These are phyloP conservation scores for Amauroascus verrucosus DNA, from an alignment of 2,329 filamentous ascomycete genomes.

Conservation along the genomic window DNA sequence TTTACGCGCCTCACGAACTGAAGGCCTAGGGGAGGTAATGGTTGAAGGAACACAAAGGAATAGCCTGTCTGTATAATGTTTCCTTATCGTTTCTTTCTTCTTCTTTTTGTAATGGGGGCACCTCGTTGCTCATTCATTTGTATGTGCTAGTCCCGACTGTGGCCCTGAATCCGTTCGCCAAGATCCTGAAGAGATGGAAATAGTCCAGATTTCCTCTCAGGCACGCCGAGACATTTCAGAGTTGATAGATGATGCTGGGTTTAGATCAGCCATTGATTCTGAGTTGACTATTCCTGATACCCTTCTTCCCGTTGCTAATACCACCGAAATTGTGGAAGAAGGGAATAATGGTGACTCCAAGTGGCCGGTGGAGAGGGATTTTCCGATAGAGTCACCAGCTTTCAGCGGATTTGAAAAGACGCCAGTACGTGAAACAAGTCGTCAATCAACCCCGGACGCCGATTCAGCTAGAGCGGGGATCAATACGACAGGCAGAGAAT, in stretches of 20 bases:
- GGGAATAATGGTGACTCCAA: neutral
- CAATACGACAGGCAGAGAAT: neutral
- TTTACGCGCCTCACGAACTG: conserved; percentile 36
- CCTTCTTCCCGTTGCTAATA: neutral
- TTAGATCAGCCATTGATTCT: conserved; percentile 38
- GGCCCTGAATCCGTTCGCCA: conserved; percentile 9
- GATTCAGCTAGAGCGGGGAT: neutral
- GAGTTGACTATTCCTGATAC: conserved; percentile 20
- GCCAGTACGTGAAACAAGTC: conserved; percentile 8
- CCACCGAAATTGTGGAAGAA: neutral
- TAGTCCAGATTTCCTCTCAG: conserved; percentile 25
- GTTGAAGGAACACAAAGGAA: conserved; percentile 25
- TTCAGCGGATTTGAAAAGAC: conserved; percentile 17
- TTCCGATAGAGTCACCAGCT: conserved; percentile 13
- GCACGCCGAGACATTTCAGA: conserved; percentile 34
- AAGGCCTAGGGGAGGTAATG: conserved; percentile 19
- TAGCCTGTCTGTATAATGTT: conserved; percentile 31
- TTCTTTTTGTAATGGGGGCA: neutral
- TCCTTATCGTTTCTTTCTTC: conserved; percentile 20
- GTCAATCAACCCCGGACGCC: neutral
- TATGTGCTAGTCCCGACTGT: conserved; percentile 11
- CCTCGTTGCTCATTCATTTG: conserved; percentile 14
- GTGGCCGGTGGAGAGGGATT: neutral
- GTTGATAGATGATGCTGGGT: conserved; percentile 42
- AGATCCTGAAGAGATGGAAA: conserved; percentile 12